phyloP scores from a whole-genome alignment of 2,329 filamentous ascomycete species.

The Penicillium fuscoglaucum region DNA sequence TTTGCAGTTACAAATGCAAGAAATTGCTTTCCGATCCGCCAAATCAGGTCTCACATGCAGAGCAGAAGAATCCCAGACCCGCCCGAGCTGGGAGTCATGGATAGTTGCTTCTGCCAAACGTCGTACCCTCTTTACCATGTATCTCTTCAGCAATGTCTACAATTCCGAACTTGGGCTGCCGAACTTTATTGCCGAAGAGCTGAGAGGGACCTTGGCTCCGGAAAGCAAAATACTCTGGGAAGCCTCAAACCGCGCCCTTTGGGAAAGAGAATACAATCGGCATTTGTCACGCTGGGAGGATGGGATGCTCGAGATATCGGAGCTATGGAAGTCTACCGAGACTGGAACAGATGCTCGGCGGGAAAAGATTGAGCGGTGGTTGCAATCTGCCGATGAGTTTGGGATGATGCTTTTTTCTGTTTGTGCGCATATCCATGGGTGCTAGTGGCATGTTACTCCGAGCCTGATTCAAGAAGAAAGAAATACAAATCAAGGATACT shows the following conservation, averaged over 20 bases:
- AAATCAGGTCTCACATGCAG: slow-evolving; percentile 47
- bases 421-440: slow-evolving; percentile 32
- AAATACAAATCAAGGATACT: neutral
- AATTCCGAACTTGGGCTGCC: slow-evolving; percentile 46
- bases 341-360: slow-evolving; percentile 33
- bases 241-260: slow-evolving; percentile 37
- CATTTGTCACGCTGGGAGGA: slow-evolving; percentile 48
- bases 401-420: slow-evolving; percentile 55
- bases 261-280: slow-evolving; percentile 48
- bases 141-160: slow-evolving; percentile 55
- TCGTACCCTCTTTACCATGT: slow-evolving; percentile 54
- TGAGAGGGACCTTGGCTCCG: slow-evolving; percentile 48
- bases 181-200: slow-evolving; percentile 53
- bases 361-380: slow-evolving; percentile 51
- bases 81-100: slow-evolving; percentile 57
- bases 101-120: slow-evolving; percentile 55
- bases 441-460: slow-evolving; percentile 7
- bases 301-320: slow-evolving; percentile 48
- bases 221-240: slow-evolving; percentile 49
- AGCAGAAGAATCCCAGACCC: slow-evolving; percentile 41
- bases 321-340: slow-evolving; percentile 52
- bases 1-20: slow-evolving; percentile 53
- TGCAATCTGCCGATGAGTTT: slow-evolving; percentile 55
- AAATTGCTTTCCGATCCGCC: slow-evolving; percentile 47
- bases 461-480: neutral